A percentile compares a stretch with the other conserved stretches of the same genome.
Evolutionary conservation across 192 early-diverging fungal species (phyloP).

Genomic region (Umbelopsis vinacea): DNA sequence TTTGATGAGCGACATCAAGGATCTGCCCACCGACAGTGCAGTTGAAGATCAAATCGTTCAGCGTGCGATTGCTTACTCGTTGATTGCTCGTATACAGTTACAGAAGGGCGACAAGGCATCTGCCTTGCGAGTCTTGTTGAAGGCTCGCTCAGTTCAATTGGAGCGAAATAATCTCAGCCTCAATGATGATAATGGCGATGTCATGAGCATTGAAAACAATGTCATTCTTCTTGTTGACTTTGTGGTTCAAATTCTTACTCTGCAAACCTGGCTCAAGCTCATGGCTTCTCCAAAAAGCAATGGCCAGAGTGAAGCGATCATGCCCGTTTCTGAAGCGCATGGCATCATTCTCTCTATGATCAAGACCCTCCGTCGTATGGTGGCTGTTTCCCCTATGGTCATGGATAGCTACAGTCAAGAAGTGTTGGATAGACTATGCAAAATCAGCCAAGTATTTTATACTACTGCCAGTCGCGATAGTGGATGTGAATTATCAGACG

Average conservation of each 20-base stretch:
- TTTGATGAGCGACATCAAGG: not conserved
- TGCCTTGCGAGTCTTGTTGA: constrained; percentile 29
- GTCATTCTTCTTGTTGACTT: constrained; percentile 30
- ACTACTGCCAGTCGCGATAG: not conserved
- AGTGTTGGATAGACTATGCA: constrained; percentile 4
- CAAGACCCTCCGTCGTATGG: constrained; percentile 7
- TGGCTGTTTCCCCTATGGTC: not conserved
- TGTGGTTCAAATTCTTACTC: constrained; percentile 24
- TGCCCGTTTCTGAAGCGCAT: not conserved
- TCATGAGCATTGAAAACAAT: constrained; percentile 12
- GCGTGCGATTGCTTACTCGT: constrained; percentile 29
- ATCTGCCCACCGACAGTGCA: constrained; percentile 1
- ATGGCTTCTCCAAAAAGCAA: not conserved
- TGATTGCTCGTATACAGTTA: constrained; percentile 32
- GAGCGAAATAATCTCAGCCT: not conserved
- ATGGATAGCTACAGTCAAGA: constrained; percentile 2
- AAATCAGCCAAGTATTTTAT: constrained; percentile 8
- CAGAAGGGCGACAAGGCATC: constrained; percentile 7
- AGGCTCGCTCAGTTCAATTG: constrained; percentile 21
- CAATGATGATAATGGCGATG: not conserved
- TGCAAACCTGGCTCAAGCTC: constrained; percentile 30
- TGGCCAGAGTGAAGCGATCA: not conserved
- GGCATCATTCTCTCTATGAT: not conserved
- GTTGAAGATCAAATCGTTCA: constrained; percentile 25
- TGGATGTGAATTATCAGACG: constrained; percentile 5